Base-by-base conservation (phyloP, 2,329 filamentous ascomycete species). In the Claviceps paspali region DNA sequence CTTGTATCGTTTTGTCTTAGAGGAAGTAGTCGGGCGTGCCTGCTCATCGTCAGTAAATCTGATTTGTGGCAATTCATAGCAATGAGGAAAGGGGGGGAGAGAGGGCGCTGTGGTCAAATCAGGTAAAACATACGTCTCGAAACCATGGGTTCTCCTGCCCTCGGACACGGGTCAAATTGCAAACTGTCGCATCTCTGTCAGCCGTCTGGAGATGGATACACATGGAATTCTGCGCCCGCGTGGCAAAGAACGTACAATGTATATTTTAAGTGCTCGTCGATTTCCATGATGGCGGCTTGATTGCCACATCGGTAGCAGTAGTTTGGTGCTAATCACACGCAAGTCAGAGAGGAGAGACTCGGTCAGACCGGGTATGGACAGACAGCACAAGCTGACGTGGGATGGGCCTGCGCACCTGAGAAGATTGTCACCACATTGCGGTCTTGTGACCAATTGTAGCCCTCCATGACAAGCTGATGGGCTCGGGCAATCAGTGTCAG, bases 201-300 rank as follows among this genome's bases (percentile, higher is more conserved):
- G 53, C 44, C 43, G 8, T 22, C 28, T n/a, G 27, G 2, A 10
- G n/a, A 12, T n/a, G 27, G 2, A 10, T 17, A 12, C 32, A 18
- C 10, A 22, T 18, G 3, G 12, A 4, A 10, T 9, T 32, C 17
- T 21, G 11, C 9, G 10, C 8, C 5, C 18, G 44, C 9, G 9
- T 19, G 9, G 12, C 15, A 32, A 15, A 22, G 24, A n/a, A 78
- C 86, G 62, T 73, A 95, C 88, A 98, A 96, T 54, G 91, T 96
- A 65, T 96, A 98, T 70, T 98, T 96, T 57, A 98, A 67, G 61
- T 96, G 87, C 65, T 98, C 91, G 49, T 96, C 91, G 61, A 98
- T 98, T 64, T 96, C 91, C 91, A 98, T 98, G 60, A 98, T 96
- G n/a, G 91, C 91, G 40, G 91, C 91, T 64, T 96, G 91, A 64